Conservation (phyloP, 2,329 filamentous ascomycete species). For the Colletotrichum melonis region DNA sequence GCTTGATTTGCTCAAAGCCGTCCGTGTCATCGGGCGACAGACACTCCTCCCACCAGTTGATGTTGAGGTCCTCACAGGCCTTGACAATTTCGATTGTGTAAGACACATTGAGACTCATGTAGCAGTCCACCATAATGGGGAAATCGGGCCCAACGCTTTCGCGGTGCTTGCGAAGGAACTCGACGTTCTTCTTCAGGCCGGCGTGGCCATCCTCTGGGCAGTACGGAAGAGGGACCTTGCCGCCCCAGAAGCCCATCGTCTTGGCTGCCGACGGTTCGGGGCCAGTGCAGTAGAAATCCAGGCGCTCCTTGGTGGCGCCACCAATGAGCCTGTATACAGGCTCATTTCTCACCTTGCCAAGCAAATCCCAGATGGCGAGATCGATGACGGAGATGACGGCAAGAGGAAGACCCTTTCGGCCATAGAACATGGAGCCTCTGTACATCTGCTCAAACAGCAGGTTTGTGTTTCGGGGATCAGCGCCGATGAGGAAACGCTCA, state of each 20-base stretch:
- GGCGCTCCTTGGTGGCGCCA: slow-evolving; percentile 83
- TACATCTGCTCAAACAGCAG: slow-evolving; percentile 97
- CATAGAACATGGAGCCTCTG: slow-evolving; percentile 95
- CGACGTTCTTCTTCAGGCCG: slow-evolving; percentile 88
- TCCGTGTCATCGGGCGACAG: slow-evolving; percentile 92
- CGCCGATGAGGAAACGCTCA: slow-evolving; percentile 88
- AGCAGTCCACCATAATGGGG: slow-evolving; percentile 95
- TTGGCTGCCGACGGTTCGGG: slow-evolving; percentile 85
- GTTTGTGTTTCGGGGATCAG: slow-evolving; percentile 91
- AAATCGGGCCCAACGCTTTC: slow-evolving; percentile 90
- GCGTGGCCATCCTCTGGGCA: slow-evolving; percentile 87
- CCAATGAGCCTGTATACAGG: slow-evolving; percentile 96
- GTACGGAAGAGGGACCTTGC: slow-evolving; percentile 90
- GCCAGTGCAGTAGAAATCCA: slow-evolving; percentile 96
- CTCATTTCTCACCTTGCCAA: slow-evolving; percentile 91
- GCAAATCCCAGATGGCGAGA: slow-evolving; percentile 89
- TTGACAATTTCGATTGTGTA: slow-evolving; percentile 94
- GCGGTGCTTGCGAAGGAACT: slow-evolving; percentile 86
- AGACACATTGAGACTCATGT: slow-evolving; percentile 93
- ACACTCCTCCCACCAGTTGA: slow-evolving; percentile 99
- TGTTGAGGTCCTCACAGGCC: slow-evolving; percentile 83
- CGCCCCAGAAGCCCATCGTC: slow-evolving; percentile 89
- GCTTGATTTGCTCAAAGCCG: slow-evolving; percentile 89
- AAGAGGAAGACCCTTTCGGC: slow-evolving; percentile 88
- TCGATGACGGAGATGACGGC: slow-evolving; percentile 96